These are phyloP conservation scores for Coniochaeta prunicola DNA, from an alignment of 2,329 filamentous ascomycete genomes.

Conservation along the genomic window DNA sequence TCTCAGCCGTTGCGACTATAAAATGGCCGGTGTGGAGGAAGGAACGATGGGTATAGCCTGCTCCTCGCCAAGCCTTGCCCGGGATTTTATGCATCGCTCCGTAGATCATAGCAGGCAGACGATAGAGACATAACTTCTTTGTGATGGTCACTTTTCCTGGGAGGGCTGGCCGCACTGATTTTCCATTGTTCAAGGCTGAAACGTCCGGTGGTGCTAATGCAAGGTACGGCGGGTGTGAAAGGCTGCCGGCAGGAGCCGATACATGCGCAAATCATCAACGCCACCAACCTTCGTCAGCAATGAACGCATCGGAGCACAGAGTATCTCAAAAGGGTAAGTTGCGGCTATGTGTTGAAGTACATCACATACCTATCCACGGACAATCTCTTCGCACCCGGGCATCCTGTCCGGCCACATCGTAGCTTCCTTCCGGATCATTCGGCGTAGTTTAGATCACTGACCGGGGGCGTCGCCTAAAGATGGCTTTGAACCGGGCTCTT, in stretches of 20 bases:
- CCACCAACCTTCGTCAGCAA: neutral
- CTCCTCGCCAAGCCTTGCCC: neutral
- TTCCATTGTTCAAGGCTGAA: neutral
- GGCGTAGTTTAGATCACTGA: neutral
- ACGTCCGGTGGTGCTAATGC: constrained; percentile 10
- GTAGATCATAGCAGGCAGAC: constrained; percentile 5
- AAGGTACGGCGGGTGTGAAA: constrained; percentile 9
- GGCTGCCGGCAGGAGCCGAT: neutral
- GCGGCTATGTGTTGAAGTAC: no score
- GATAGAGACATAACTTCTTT: neutral
- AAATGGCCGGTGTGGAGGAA: neutral
- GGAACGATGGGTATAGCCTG: neutral
- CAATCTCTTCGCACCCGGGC: neutral
- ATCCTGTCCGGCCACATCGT: neutral
- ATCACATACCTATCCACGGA: no score
- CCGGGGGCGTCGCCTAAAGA: neutral
- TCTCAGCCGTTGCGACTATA: neutral
- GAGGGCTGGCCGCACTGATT: neutral
- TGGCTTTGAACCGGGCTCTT: neutral
- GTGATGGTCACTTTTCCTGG: neutral
- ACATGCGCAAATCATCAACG: neutral
- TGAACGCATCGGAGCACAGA: no score
- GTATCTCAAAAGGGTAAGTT: no score
- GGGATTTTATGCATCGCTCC: constrained; percentile 4
- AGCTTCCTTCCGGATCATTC: neutral